Percentiles rank a stretch among this genome's conserved stretches.
Conservation (phyloP, 495 filamentous ascomycete genomes). For the Glonium stellatum region DNA sequence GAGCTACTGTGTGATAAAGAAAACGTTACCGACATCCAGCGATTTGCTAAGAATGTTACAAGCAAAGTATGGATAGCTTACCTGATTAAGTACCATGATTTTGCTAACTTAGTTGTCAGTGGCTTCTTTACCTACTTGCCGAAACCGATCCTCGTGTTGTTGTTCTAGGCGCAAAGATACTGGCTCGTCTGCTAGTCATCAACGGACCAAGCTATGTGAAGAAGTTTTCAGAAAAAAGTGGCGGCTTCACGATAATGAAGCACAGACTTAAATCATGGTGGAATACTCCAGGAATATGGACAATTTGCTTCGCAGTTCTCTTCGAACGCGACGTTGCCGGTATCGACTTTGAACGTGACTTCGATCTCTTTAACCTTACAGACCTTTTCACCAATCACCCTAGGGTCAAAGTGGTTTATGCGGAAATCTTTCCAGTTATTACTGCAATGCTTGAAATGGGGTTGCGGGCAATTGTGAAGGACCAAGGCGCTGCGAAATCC, state of each 20-base stretch:
- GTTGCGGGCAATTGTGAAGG: slow-evolving; percentile 56
- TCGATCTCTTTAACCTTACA: slow-evolving; percentile 65
- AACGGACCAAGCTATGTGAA: slow-evolving; percentile 72
- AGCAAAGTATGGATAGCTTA: slow-evolving; percentile 64
- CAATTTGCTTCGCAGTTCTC: slow-evolving; percentile 79
- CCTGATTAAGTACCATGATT: slow-evolving; percentile 6
- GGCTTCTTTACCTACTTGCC: slow-evolving; percentile 88
- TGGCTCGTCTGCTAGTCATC: slow-evolving; percentile 74
- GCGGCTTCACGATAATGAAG: slow-evolving; percentile 78
- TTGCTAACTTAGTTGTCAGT: slow-evolving; percentile 46
- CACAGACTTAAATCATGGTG: slow-evolving; percentile 80
- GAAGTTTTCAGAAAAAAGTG: slow-evolving; percentile 78
- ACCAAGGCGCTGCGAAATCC: slow-evolving; percentile 33
- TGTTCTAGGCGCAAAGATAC: slow-evolving; percentile 71
- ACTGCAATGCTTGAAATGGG: slow-evolving; percentile 83
- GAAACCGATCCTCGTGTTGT: slow-evolving; percentile 81
- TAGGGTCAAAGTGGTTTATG: slow-evolving; percentile 57
- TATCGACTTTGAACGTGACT: slow-evolving; percentile 63
- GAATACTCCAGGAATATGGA: slow-evolving; percentile 79
- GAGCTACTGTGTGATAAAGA: slow-evolving; percentile 68
- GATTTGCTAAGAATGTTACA: slow-evolving; percentile 90
- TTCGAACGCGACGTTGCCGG: slow-evolving; percentile 75
- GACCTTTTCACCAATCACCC: slow-evolving; percentile 56
- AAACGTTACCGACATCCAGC: slow-evolving; percentile 60
- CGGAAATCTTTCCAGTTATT: slow-evolving; percentile 74